Percentiles rank a stretch among this genome's conserved stretches.
Conservation (phyloP, 2,329 filamentous ascomycete genomes). For the Alternaria novae-zelandiae region DNA sequence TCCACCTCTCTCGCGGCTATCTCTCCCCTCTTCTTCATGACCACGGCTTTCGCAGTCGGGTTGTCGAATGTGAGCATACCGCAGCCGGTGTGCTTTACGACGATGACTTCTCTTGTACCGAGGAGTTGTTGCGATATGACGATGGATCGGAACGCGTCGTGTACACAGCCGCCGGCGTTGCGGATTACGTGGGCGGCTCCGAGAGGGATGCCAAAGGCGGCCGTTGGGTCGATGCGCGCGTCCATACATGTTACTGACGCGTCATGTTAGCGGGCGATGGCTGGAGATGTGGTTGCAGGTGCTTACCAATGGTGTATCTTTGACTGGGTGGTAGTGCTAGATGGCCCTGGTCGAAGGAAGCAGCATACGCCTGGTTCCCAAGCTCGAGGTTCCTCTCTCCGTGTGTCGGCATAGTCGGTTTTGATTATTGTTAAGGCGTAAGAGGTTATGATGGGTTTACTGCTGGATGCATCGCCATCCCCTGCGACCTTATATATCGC, state of each 20-base stretch:
- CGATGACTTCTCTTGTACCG: constrained; percentile 74
- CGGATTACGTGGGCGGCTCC: constrained; percentile 82
- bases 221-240: constrained; percentile 70
- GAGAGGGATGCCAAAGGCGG: constrained; percentile 72
- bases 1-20: constrained; percentile 55
- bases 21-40: constrained; percentile 65
- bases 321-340: constrained; percentile 73
- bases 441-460: neutral
- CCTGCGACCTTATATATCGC: constrained; percentile 1
- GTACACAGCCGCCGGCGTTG: constrained; percentile 67
- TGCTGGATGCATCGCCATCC: neutral
- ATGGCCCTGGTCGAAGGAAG: constrained; percentile 68
- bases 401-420: constrained; percentile 49
- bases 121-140: constrained; percentile 81
- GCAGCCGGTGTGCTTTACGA: constrained; percentile 77
- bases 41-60: constrained; percentile 59
- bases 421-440: neutral
- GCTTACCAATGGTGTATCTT: constrained; percentile 68
- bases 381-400: constrained; percentile 63
- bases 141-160: constrained; percentile 75
- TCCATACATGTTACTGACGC: constrained; percentile 78
- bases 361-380: constrained; percentile 64
- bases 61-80: constrained; percentile 76
- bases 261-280: neutral
- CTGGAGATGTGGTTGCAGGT: neutral